Evolutionary conservation across 768 basidiomycete species (phyloP), one percentile per base, ranked within the genome.

Genomic region (Mycena latifolia): DNA sequence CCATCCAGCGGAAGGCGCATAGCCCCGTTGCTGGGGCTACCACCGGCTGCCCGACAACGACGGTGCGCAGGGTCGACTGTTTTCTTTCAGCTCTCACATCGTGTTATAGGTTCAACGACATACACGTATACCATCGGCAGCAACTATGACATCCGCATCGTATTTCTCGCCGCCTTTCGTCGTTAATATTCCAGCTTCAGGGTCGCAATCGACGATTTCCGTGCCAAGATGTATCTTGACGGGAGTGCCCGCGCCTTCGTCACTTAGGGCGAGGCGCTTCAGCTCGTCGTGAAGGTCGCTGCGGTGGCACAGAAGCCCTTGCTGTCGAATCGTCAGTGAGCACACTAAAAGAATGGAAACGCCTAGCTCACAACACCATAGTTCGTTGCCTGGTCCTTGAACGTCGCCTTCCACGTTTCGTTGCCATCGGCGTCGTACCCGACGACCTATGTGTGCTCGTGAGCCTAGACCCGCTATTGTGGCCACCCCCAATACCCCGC

Each of bases 1-100:
- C 43, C 52, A 46, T 46, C 61, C 61, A 61, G 41, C 61, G 61
- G 45, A 61, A 54, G 15, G 61, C 43, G 14, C 61, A 61, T 37
- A 35, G 22, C 2, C 52, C 52, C 0, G 45, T 55, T 10, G 61
- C 47, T 14, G 52, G 61, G 17, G 53, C 52, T 5, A 50, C 25
- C 18, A 62, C 53, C 10, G 61, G 53, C 31, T 31, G 25, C 17
- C 61, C 61, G 1, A 62, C 24, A n/a, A 62, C 61, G 15, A 62
- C 1, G 33, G 61, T 62, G 53, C 61, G 61, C 46, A 62, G 14
- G 14, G 53, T 55, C 4, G 61, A 62, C 61, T 62, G n/a, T 10
- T 27, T 18, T 17, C 20, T 15, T 12, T 54, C 27, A 50, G 28
- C 6, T 9, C 24, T 25, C 43, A 41, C 37, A 3, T 43, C 10